phyloP scores from a whole-genome alignment of 306 rosid species.

The Quercus alba region DNA sequence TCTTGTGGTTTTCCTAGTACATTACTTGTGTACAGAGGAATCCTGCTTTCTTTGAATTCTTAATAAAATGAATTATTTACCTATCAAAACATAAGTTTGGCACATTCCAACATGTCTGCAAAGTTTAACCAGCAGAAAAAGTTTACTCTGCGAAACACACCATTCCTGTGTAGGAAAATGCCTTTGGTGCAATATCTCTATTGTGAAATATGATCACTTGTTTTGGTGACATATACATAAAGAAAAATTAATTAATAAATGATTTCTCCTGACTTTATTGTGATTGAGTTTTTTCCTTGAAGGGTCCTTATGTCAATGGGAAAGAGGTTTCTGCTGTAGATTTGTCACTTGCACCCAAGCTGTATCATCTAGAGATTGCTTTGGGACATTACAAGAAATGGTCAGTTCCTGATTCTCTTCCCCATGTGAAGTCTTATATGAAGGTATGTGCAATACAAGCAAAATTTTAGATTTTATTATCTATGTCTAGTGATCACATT shows the following conservation, averaged over 20 bases:
- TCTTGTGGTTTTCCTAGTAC: no score
- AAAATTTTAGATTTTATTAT: not conserved
- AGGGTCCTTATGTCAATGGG: conserved; percentile 95
- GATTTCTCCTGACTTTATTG: not conserved
- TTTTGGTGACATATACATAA: not conserved
- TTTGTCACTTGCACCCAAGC: conserved; percentile 87
- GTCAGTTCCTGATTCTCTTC: conserved; percentile 79
- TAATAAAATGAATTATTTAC: no score
- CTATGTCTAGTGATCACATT: not conserved
- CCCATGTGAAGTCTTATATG: conserved; percentile 51
- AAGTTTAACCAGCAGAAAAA: not conserved
- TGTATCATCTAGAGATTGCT: conserved; percentile 85
- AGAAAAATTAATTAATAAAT: not conserved
- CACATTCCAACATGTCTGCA: not conserved
- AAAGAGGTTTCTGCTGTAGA: conserved; percentile 72
- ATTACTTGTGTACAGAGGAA: no score
- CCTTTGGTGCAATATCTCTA: not conserved
- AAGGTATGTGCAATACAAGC: conserved; percentile 50
- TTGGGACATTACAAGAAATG: conserved; percentile 82
- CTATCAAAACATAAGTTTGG: not conserved
- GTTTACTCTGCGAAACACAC: not conserved
- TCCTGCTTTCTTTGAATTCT: no score
- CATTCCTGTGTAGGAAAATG: not conserved
- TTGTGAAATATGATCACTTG: not conserved
- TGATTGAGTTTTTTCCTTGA: not conserved